A percentile compares a stretch with the other conserved stretches of the same genome.
Conservation (phyloP, 352 stramenopile genomes). For the Globisporangium rhizosaccharum region DNA sequence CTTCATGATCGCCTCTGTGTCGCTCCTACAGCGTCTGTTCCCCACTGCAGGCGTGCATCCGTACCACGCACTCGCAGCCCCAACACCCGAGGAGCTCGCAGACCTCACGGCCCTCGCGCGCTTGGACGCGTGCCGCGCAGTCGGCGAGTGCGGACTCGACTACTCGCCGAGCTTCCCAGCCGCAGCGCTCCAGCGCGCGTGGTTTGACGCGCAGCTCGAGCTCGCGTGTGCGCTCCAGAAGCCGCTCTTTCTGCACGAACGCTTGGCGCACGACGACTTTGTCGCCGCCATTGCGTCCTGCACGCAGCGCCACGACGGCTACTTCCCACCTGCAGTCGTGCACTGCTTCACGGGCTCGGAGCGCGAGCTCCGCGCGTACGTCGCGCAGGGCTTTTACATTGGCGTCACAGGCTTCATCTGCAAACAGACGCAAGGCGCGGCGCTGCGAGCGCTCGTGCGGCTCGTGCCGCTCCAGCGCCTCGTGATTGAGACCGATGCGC, state of each 20-base stretch:
- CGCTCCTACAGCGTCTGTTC: conserved; percentile 32
- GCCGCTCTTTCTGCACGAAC: conserved; percentile 82
- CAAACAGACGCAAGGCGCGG: conserved; percentile 62
- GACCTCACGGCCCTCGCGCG: conserved; percentile 27
- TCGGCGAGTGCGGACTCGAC: conserved; percentile 81
- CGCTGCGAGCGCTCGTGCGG: conserved; percentile 45
- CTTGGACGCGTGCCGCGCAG: conserved; percentile 32
- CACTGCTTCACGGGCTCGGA: conserved; percentile 89
- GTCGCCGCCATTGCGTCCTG: conserved; percentile 58
- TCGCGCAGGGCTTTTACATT: conserved; percentile 83
- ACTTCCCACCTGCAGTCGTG: conserved; percentile 63
- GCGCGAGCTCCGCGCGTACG: conserved; percentile 69
- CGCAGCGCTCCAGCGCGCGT: conserved; percentile 38
- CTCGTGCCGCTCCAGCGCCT: conserved; percentile 74
- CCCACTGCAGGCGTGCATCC: conserved; percentile 74
- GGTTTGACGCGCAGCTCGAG: conserved; percentile 59
- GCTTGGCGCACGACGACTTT: conserved; percentile 72
- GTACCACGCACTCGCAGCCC: conserved; percentile 53
- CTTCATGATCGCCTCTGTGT: background rate
- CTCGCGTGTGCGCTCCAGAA: conserved; percentile 62
- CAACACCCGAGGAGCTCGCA: conserved; percentile 26
- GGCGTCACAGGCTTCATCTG: conserved; percentile 89
- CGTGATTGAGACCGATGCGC: conserved; percentile 90
- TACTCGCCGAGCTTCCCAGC: conserved; percentile 62
- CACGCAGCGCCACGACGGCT: conserved; percentile 23